Evolutionary conservation across 148 eudicot species (phyloP).

Genomic region (Diospyros kaki): DNA sequence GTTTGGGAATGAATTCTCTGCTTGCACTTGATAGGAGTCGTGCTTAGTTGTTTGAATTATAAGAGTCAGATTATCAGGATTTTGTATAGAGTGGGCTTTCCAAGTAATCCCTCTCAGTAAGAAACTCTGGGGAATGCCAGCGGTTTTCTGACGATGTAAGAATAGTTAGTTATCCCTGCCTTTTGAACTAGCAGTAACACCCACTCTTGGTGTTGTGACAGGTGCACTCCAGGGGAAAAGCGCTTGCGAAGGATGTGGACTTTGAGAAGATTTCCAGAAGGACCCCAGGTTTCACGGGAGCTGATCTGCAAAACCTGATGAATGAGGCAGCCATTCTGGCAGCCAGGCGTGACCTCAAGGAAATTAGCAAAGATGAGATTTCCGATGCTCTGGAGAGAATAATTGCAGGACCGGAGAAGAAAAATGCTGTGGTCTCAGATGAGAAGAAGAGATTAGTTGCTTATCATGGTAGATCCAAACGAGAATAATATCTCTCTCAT

Average conservation of each 20-base stretch:
- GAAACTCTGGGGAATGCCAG: too few species aligned
- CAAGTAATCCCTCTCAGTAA: too few species aligned
- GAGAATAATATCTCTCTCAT: neutral
- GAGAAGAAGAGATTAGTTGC: slow-evolving; percentile 98
- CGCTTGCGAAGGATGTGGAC: slow-evolving; percentile 98
- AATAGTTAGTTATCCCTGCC: too few species aligned
- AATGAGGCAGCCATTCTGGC: slow-evolving; percentile 99
- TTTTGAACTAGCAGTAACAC: too few species aligned
- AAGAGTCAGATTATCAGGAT: too few species aligned
- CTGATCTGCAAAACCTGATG: slow-evolving; percentile 96
- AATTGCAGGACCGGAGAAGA: slow-evolving; percentile 99
- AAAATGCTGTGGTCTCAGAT: slow-evolving; percentile 96
- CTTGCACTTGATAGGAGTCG: too few species aligned
- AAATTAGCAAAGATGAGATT: slow-evolving; percentile 98
- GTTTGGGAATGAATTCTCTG: too few species aligned
- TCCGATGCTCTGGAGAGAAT: slow-evolving; percentile 96
- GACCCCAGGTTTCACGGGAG: slow-evolving; percentile 98
- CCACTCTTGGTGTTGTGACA: slow-evolving; percentile 4
- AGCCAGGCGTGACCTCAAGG: slow-evolving; percentile 95
- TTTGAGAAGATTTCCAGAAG: slow-evolving; percentile 93
- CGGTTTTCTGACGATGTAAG: too few species aligned
- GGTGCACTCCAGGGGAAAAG: slow-evolving; percentile 99
- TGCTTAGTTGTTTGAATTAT: too few species aligned
- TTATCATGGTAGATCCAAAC: slow-evolving; percentile 62
- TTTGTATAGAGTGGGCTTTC: too few species aligned